Base-by-base conservation (phyloP, 306 rosid genomes). In the Trifolium dubium region DNA sequence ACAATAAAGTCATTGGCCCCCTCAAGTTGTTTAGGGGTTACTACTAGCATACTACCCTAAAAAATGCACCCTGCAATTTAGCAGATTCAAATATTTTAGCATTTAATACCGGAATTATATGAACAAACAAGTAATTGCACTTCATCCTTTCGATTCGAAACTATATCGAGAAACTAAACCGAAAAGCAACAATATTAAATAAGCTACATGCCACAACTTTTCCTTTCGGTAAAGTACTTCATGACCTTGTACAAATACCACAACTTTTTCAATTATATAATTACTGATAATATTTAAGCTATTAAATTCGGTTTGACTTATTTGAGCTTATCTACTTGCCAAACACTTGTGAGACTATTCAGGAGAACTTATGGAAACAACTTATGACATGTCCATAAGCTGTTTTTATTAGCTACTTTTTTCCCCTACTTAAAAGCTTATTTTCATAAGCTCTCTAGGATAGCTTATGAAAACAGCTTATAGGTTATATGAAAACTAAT, bases 51-150 rank as follows among this genome's bases (percentile, higher is more conserved):
- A 66, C 30, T 66, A 55, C 41, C 39, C 37, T 41, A 67, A 17
- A 66, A 66, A 70, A 63, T 70, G 63, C 30, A 51, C 10, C 11
- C 35, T 53, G 35, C 63, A 51, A 44, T 67, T 55, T 62, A 53
- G 65, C 32, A 35, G 34, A 75, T 53, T 75, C 56, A 75, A 65
- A 55, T 31, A 54, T 30, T 65, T 74, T 65, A 47, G 62, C 51
- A 47, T 18, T 23, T 23, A 23, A 63, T 32, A 28, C 23, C 54
- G 67, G 47, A 55, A 31, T 56, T 15, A 30, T 10, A 15, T 14
- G 30, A 76, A 40, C 32, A 75, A 74, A 74, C 51, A 31, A 60
- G 55, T 67, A 66, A 50, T 47, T 67, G 55, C 72, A 71, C 70
- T 74, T 67, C 46, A 61, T 69, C 64, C 73, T 37, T 60, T 43